Evolutionary conservation across 768 basidiomycete species (phyloP).

Genomic region (Boletus rubroflammeus): DNA sequence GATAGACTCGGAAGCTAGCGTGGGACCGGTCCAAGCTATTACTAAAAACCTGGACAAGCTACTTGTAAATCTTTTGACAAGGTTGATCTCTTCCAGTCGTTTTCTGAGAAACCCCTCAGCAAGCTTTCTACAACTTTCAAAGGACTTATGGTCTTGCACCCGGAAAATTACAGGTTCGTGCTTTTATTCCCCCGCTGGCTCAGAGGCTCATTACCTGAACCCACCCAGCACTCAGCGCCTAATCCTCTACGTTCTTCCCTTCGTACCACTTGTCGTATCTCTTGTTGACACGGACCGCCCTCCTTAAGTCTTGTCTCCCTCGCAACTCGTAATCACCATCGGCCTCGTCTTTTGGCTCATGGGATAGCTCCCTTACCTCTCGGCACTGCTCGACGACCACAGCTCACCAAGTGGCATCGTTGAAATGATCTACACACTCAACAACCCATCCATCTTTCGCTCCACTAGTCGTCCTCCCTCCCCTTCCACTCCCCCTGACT

Average conservation of each 20-base stretch:
- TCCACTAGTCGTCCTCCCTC: constrained; percentile 62
- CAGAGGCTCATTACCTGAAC: constrained; percentile 1
- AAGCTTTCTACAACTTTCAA: constrained; percentile 12
- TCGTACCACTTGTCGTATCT: constrained; percentile 56
- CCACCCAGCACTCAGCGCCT: constrained; percentile 25
- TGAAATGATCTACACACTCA: constrained; percentile 61
- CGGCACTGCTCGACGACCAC: constrained; percentile 27
- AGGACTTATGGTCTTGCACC: constrained; percentile 55
- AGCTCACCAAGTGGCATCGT: background rate
- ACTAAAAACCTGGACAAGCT: background rate
- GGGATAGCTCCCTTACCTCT: constrained; percentile 39
- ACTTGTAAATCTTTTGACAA: constrained; percentile 12
- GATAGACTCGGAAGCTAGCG: background rate
- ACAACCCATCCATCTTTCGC: constrained; percentile 63
- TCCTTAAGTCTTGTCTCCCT: constrained; percentile 52
- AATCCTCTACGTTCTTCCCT: constrained; percentile 46
- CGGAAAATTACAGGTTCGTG: constrained; percentile 30
- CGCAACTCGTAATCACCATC: constrained; percentile 8
- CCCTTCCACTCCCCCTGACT: constrained; percentile 42
- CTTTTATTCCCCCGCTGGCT: background rate
- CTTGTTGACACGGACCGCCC: constrained; percentile 72
- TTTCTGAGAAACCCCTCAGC: background rate
- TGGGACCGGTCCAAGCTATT: background rate
- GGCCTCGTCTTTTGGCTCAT: constrained; percentile 24
- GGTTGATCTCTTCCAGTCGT: constrained; percentile 7